These are phyloP conservation scores for Obelidium mucronatum DNA, from an alignment of 192 early-diverging fungal species.

Conservation along the genomic window DNA sequence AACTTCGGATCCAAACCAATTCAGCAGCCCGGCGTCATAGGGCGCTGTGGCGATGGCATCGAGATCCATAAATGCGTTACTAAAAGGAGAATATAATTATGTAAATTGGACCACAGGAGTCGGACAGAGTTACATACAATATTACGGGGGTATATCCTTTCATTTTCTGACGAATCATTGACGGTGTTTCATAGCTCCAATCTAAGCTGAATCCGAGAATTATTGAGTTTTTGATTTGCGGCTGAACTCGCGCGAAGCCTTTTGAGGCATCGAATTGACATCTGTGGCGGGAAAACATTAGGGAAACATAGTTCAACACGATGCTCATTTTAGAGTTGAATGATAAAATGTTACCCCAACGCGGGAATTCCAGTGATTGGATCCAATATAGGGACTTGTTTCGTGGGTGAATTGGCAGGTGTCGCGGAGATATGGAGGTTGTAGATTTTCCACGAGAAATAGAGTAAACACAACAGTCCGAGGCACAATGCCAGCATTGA, in stretches of 20 bases:
- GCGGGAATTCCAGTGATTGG: slow-evolving; percentile 4
- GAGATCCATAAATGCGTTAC: slow-evolving; percentile 41
- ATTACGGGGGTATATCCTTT: slow-evolving; percentile 17
- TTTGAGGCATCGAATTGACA: not conserved
- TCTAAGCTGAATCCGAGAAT: slow-evolving; percentile 41
- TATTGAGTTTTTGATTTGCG: not conserved
- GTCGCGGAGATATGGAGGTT: not conserved
- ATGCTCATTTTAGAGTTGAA: not conserved
- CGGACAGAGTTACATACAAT: slow-evolving; percentile 18
- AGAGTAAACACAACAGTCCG: slow-evolving; percentile 7
- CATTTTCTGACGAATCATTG: not conserved
- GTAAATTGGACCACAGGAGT: not conserved
- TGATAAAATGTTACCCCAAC: not conserved
- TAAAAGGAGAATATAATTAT: not conserved
- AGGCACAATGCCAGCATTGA: not conserved
- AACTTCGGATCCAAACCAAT: slow-evolving; percentile 47
- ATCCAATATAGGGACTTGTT: not conserved
- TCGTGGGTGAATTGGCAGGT: not conserved
- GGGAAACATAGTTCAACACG: slow-evolving; percentile 9
- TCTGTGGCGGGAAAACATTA: no score
- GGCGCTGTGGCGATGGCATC: not conserved
- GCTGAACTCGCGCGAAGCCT: slow-evolving; percentile 9
- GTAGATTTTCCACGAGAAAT: slow-evolving; percentile 14
- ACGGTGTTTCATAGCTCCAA: slow-evolving; percentile 33
- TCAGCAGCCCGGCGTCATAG: slow-evolving; percentile 8